Evolutionary conservation across 805 yeast genomes (phyloP), one percentile per base, ranked within the genome.

Genomic region (Sugiyamaella boreocaroliniensis): DNA sequence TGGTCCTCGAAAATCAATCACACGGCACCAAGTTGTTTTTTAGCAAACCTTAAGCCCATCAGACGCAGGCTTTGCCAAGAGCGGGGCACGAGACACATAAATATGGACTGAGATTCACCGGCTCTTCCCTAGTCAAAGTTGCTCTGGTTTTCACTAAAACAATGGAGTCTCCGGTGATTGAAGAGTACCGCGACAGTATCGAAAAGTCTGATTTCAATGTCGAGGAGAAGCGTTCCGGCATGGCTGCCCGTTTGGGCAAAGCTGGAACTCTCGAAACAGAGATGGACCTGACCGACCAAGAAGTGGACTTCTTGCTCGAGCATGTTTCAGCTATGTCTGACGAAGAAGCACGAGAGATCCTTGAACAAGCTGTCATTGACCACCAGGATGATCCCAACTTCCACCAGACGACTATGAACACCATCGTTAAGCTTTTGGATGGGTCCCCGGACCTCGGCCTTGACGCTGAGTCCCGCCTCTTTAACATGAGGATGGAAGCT

Each of bases 331-430:
- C 47, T 7, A 40, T 50, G 16, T 9, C 34, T 40, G 60, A 22
- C 18, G 71, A 67, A 1, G 76, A 75, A 43, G 71, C 79, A 0
- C 40, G 71, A 1, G 65, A 64, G 10, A 69, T 76, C 32, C 60
- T 80, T 43, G 59, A 65, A 37, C 64, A 68, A 15, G 73, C 76
- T 4, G 54, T 72, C 2, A 68, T 58, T 0, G 71, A 73, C 12
- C 80, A 77, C 55, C 58, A 59, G 3, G 75, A 70, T 47, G 84
- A 79, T 59, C 71, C 72, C 42, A 77, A 76, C 58, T 67, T 78
- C 52, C 73, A 76, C 12, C 53, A 52, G 2, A 64, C 58, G 1
- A 73, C 71, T 40, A 69, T 69, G 55, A 64, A 63, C 1, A 67
- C 68, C 43, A 64, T 75, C 45, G 47, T 60, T 48, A 51, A 50